Base-by-base conservation (phyloP, 208 protist genomes). In the Porcisia hertigi region DNA sequence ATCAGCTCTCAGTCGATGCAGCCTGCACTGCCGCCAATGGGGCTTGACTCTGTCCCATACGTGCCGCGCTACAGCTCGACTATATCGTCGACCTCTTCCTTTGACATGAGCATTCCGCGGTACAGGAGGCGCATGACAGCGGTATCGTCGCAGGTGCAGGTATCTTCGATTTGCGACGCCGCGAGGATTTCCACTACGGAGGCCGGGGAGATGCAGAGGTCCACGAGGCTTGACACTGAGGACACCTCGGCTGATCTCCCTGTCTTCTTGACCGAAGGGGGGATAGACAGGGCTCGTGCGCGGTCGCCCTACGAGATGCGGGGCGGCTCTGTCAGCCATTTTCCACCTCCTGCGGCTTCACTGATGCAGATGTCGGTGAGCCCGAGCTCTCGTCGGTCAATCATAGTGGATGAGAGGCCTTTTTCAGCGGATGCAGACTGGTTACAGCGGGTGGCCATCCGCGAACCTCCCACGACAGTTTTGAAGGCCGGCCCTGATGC, bases 241-340 rank as follows among this genome's bases (percentile, higher is more conserved):
- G 73, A 54, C 4, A 57, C 52, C 4, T 36, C 62, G 49, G 9
- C 23, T 7, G 60, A 59, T 25, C 9, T 3, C 16, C 69, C 79
- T 0, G 60, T 76, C 3, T 83, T 84, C 41, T 62, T 84, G 8
- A 84, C 80, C 0, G 80, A 73, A 43, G 54, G 70, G 1, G 69
- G 34, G 30, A 36, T 30, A 25, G 69, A 72, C 12, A 47, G 52
- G 69, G 25, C 47, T 41, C 36, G 49, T 3, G 4, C n/a, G 49
- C 6, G 65, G 12, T 9, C 39, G 23, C 14, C 20, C 57, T 6
- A 53, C n/a, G 6, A 34, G 58, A 45, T 52, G 53, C 62, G 34
- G 6, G n/a, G 63, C 34, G 54, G 60, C 34, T 45, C 43, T 39
- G 23, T n/a, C 14, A 30, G 9, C 62, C 45, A 52, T 16, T 20